A percentile compares a stretch with the other conserved stretches of the same genome.
These are phyloP conservation scores for Rehmannia glutinosa DNA, from an alignment of 257 asterid species.

Conservation along the genomic window DNA sequence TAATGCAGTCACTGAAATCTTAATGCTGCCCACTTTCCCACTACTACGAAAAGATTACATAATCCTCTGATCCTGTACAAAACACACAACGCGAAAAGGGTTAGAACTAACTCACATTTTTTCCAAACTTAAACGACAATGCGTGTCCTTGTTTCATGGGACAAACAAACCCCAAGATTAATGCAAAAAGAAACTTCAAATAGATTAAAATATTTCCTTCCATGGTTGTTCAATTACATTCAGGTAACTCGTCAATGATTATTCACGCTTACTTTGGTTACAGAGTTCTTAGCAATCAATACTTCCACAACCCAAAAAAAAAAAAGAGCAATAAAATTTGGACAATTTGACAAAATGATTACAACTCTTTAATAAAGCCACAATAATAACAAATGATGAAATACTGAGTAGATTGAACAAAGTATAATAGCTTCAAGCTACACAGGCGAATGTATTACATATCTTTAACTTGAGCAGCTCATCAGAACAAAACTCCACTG, in stretches of 20 bases:
- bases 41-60: slow-evolving; percentile 22
- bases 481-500: background rate
- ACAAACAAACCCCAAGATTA: background rate
- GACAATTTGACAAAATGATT: too few species aligned
- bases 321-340: too few species aligned
- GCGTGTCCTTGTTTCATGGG: background rate
- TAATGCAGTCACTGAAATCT: slow-evolving; percentile 13
- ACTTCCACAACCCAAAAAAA: too few species aligned
- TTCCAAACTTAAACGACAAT: background rate
- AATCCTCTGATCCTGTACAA: slow-evolving; percentile 22
- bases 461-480: too few species aligned
- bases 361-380: too few species aligned
- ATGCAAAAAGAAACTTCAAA: slow-evolving; percentile 12
- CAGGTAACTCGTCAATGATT: too few species aligned
- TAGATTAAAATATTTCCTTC: background rate
- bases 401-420: too few species aligned
- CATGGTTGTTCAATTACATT: background rate
- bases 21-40: background rate
- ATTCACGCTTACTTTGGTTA: too few species aligned
- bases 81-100: background rate
- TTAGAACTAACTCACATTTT: slow-evolving; percentile 7
- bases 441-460: too few species aligned
- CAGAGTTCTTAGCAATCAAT: too few species aligned
- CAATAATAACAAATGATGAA: too few species aligned
- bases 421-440: too few species aligned